phyloP scores from a whole-genome alignment of 495 filamentous ascomycete genomes.

The Glarea lozoyensis region DNA sequence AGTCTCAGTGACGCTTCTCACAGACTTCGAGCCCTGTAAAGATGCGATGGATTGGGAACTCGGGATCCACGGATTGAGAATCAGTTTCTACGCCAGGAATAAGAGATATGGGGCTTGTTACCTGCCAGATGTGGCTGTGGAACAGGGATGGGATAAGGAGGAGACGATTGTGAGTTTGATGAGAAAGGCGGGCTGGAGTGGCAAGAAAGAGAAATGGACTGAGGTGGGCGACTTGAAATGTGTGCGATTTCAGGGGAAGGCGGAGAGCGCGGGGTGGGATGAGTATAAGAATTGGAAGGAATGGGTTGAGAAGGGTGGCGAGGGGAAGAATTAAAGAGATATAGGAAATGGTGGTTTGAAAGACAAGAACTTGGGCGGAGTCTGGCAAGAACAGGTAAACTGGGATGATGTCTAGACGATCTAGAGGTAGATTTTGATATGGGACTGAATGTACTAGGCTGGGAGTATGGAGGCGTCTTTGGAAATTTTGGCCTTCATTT shows the following conservation, averaged over 20 bases:
- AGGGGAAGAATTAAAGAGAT: no score
- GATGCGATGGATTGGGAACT: constrained; percentile 78
- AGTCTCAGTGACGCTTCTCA: constrained; percentile 64
- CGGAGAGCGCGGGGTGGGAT: constrained; percentile 55
- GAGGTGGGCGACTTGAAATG: constrained; percentile 63
- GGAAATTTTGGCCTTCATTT: no score
- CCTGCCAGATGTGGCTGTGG: constrained; percentile 79
- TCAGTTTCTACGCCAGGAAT: constrained; percentile 61
- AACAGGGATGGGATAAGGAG: constrained; percentile 95
- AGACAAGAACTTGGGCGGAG: no score
- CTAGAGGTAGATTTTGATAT: no score
- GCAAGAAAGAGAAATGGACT: constrained; percentile 59
- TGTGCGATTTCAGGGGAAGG: constrained; percentile 73
- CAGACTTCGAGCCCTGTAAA: constrained; percentile 63
- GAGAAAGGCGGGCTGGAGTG: constrained; percentile 86
- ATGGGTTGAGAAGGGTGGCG: constrained; percentile 44
- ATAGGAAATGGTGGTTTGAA: no score
- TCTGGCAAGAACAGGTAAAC: no score
- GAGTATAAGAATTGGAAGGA: constrained; percentile 72
- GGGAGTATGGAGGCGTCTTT: no score
- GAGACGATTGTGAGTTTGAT: constrained; percentile 84
- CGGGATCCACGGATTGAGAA: constrained; percentile 75
- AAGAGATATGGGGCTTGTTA: constrained; percentile 75
- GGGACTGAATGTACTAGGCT: no score
- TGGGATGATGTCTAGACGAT: no score